Base-by-base conservation (phyloP, 2,329 filamentous ascomycete genomes). In the Microcyclospora pomicola region DNA sequence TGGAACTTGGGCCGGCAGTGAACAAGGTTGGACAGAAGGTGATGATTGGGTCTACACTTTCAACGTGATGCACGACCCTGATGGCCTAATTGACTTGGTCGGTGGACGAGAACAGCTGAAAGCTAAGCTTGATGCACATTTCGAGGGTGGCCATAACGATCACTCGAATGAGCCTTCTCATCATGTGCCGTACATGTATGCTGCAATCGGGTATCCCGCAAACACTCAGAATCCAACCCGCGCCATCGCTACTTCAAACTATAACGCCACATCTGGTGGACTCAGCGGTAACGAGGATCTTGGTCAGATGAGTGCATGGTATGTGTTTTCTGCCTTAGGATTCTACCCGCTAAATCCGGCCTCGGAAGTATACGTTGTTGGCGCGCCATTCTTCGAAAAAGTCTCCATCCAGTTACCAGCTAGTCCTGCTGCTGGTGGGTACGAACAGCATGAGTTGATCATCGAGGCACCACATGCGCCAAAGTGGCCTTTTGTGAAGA, bases 21-120 rank as follows among this genome's bases (percentile, higher is more conserved):
- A 58, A 2, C 65, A 63, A 56, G 66, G 66, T 27, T 69, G 65
- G 65, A 66, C 65, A 0, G 66, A 68, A 48, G 66, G 65, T 11
- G 64, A 68, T 43, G 58, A 65, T 34, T 68, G 65, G 65, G 62
- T 66, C n/a, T 69, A 69, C 46, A 67, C 64, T 0, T 67, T 69
- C 44, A 61, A 66, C 34, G 65, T 68, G 9, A 59, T 66, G 53
- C 66, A 69, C 44, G 65, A 68, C 42, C 49, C 62, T 0, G 46
- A 53, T 9, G 65, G 63, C 2, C 51, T 69, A 1, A 62, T 64
- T 4, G 38, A 36, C 1, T 49, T 68, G n/a, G 63, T 68, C 36
- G 52, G 55, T 24, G 54, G 55, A 9, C 56, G 56, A 9, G 40
- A 48, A 2, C 58, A 55, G 9, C 56, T 68, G 55, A 62, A 61